Base-by-base conservation (phyloP, 2,329 filamentous ascomycete genomes). In the Pochonia chlamydosporia region DNA sequence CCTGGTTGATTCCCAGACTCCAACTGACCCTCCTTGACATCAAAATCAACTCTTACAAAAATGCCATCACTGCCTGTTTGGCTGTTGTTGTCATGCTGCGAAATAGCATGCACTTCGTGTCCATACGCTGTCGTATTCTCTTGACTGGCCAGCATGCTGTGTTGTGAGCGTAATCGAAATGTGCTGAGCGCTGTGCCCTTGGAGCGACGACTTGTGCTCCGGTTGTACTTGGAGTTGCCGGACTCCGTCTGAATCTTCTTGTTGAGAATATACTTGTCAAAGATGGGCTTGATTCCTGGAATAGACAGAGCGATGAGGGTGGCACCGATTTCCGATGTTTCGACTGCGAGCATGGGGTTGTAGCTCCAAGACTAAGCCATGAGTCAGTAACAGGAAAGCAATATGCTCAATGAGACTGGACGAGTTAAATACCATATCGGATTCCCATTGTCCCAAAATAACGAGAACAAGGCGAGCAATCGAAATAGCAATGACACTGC, bases 251-350 rank as follows among this genome's bases (percentile, higher is more conserved):
- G 50, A 4, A 48, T 41, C 23, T 57, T 60, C 49, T 55, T 58
- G 23, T 56, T 49, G 42, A 63, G 50, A 23, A 68, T 47, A 40
- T 60, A 54, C 48, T 53, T 59, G 54, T 69, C 70, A 36, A 71
- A 67, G 3, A 76, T 55, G 0, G 73, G 74, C 46, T 77, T 76
- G 40, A 75, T 58, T 3, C 72, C 74, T 0, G 75, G 74, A 0
- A 76, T 63, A 0, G 74, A 78, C 1, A 78, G 64, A 1, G 74
- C 72, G 33, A 76, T 69, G 21, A 78, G 55, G 0, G 75, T 78
- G 2, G 67, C 65, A 4, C 72, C 73, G 18, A 78, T 72, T 35
- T 78, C 74, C 2, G 74, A 67, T 3, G 70, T 70, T 56, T 78
- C 74, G 4, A 76, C 66, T 3, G 62, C 70, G 4, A 78, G 59